A percentile compares a stretch with the other conserved stretches of the same genome.
phyloP scores from a whole-genome alignment of 1,139 yeast species.

The Meyerozyma carpophila region DNA sequence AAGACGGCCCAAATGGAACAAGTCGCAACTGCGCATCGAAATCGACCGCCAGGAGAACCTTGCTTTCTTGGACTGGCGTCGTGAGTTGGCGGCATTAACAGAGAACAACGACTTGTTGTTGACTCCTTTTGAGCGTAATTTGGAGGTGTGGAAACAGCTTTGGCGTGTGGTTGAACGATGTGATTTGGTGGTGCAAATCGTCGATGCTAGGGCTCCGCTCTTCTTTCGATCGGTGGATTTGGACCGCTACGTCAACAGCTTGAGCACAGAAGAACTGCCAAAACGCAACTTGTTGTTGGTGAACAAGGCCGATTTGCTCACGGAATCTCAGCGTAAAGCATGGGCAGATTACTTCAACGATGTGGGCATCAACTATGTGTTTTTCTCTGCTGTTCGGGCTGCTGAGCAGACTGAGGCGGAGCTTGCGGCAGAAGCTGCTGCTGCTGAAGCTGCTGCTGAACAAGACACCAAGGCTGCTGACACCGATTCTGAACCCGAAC shows the following conservation, averaged over 20 bases:
- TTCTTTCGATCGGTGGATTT: constrained; percentile 86
- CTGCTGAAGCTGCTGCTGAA: constrained; percentile 3
- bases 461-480: constrained; percentile 12
- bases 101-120: constrained; percentile 77
- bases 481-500: constrained; percentile 9
- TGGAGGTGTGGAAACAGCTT: constrained; percentile 97
- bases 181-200: constrained; percentile 93
- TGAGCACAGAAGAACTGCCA: constrained; percentile 47
- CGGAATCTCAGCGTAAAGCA: constrained; percentile 64
- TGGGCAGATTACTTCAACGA: constrained; percentile 84
- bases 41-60: constrained; percentile 86
- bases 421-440: constrained; percentile 7
- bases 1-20: constrained; percentile 84
- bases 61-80: constrained; percentile 90
- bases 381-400: constrained; percentile 88
- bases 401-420: constrained; percentile 55
- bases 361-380: constrained; percentile 74
- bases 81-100: constrained; percentile 78
- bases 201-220: constrained; percentile 93
- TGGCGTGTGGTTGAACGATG: constrained; percentile 98
- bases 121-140: constrained; percentile 95
- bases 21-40: constrained; percentile 64
- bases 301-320: constrained; percentile 88
- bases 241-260: constrained; percentile 74
- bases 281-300: constrained; percentile 80